Evolutionary conservation across 129 eudicot species (phyloP).

Genomic region (Silybum marianum): DNA sequence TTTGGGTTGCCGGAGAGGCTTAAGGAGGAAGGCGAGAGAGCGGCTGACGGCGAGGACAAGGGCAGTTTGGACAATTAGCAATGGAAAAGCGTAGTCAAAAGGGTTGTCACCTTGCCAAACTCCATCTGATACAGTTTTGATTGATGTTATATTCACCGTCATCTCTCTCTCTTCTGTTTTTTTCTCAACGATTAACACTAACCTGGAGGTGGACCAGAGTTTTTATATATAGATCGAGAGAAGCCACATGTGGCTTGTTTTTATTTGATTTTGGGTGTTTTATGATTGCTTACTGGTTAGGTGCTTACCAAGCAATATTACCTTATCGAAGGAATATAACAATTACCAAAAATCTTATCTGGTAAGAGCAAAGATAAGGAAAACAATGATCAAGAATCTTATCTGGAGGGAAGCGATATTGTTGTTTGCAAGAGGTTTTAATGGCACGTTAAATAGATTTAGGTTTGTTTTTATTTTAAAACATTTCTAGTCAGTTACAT

Average conservation of each 20-base stretch:
- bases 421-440: too few relatives aligned
- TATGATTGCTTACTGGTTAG: too few relatives aligned
- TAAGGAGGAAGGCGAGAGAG: conserved; percentile 70
- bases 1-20: conserved; percentile 90
- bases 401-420: too few relatives aligned
- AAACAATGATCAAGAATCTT: too few relatives aligned
- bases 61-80: conserved; percentile 67
- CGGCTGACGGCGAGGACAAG: conserved; percentile 61
- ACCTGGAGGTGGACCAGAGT: not conserved
- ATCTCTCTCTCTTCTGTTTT: conserved; percentile 28
- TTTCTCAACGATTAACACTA: not conserved
- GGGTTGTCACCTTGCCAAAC: conserved; percentile 86
- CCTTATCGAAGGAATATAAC: too few relatives aligned
- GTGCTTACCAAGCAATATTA: too few relatives aligned
- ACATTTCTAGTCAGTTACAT: too few relatives aligned
- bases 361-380: too few relatives aligned
- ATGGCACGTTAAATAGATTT: too few relatives aligned
- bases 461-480: too few relatives aligned
- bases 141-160: conserved; percentile 53
- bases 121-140: conserved; percentile 60
- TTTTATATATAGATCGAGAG: not conserved
- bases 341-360: too few relatives aligned
- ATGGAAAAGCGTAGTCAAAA: conserved; percentile 64
- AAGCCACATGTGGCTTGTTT: not conserved
- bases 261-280: not conserved